phyloP scores from a whole-genome alignment of 2,329 filamentous ascomycete genomes.

The Blumeria graminis region DNA sequence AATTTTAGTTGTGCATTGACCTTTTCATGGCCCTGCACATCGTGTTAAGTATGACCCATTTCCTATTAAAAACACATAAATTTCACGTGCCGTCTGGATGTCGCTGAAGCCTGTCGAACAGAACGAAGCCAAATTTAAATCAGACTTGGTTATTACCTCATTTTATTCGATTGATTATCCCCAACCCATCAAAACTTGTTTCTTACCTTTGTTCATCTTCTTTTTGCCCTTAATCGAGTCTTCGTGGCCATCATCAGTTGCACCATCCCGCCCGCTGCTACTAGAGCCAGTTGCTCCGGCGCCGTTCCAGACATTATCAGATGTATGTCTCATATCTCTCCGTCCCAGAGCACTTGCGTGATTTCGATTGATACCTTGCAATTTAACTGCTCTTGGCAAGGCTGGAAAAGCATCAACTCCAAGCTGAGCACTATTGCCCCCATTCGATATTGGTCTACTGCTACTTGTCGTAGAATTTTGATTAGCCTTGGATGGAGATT shows the following conservation, averaged over 20 bases:
- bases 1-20: background rate
- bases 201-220: slow-evolving; percentile 34
- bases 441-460: background rate
- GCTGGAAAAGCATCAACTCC: slow-evolving; percentile 51
- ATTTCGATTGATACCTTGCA: slow-evolving; percentile 34
- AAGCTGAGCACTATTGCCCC: background rate
- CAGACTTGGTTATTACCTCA: background rate
- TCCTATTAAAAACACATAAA: background rate
- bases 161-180: slow-evolving; percentile 16
- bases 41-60: background rate
- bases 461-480: slow-evolving; percentile 5
- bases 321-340: slow-evolving; percentile 18
- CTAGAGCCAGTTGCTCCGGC: background rate
- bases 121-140: background rate
- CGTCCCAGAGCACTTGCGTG: slow-evolving; percentile 29
- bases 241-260: background rate
- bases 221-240: slow-evolving; percentile 24
- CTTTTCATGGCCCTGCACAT: background rate
- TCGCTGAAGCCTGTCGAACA: background rate
- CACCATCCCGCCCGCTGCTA: background rate
- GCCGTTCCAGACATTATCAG: background rate
- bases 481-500: slow-evolving; percentile 3
- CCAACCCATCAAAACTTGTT: slow-evolving; percentile 36
- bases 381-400: slow-evolving; percentile 53
- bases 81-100: background rate